Base-by-base conservation (phyloP, 306 rosid genomes). In the Calophaca sinica region DNA sequence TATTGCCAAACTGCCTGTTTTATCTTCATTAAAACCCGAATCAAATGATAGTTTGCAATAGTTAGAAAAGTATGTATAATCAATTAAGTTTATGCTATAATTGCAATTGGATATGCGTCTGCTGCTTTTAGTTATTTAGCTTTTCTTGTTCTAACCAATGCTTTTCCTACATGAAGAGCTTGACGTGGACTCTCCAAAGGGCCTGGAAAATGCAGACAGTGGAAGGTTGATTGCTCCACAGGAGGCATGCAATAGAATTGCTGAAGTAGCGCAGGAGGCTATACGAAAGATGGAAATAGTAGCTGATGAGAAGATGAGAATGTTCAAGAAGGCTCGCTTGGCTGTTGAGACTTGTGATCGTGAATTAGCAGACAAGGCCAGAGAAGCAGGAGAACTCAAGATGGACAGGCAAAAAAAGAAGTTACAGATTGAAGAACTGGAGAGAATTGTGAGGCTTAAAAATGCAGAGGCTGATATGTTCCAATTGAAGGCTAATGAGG, bases 281-380 rank as follows among this genome's bases (percentile, higher is more conserved):
- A 84, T 92, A 79, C 85, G 88, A 73, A 92, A 92, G 86, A 94
- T 94, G 99, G 99, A 94, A 85, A 77, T 92, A 81, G 97, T 94
- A n/a, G 99, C 99, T 15, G 96, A 94, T 45, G 99, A 94, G 88
- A 94, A 94, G 89, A 77, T 90, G 97, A 89, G 96, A 75, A 91
- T 91, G 93, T 87, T 86, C 86, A 92, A 90, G 86, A 94, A 92
- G 86, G 90, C 98, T 69, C 97, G 93, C 41, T 15, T 87, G 90
- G 90, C 97, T 68, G 88, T 96, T 15, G 98, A 90, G 36, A 81
- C 91, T 62, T 92, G 94, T 77, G 96, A 96, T 44, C 91, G 91
- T 38, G 99, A 92, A 77, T 84, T 96, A 65, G 93, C 90, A 61
- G 97, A 92, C 75, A 96, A 92, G 83, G 89, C 86, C 45, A 90